Conservation (phyloP, 306 rosid genomes). For the Quercus rubra region DNA sequence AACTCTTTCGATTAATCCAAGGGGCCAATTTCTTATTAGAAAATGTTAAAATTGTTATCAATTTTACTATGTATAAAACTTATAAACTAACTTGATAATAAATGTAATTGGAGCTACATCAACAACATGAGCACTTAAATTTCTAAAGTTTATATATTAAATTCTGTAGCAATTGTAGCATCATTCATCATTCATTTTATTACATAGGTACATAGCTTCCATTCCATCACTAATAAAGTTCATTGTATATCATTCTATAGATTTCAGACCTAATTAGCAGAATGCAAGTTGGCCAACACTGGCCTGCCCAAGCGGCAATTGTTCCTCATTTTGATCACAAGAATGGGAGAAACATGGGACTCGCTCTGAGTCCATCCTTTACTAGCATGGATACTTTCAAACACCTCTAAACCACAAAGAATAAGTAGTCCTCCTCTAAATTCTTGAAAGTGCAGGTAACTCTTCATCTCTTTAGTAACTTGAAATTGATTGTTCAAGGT, state of each 20-base stretch:
- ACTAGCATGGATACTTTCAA: slow-evolving; percentile 32
- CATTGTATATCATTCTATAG: neutral
- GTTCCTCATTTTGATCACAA: slow-evolving; percentile 26
- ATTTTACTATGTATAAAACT: neutral
- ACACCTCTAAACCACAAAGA: slow-evolving; percentile 2
- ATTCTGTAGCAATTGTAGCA: too few relatives aligned
- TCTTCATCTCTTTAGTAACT: neutral
- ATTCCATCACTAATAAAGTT: too few relatives aligned
- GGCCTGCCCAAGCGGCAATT: slow-evolving; percentile 23
- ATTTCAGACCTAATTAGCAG: slow-evolving; percentile 4
- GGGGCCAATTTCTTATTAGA: slow-evolving; percentile 2
- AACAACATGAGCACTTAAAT: too few relatives aligned
- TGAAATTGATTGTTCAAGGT: neutral
- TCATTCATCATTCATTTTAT: too few relatives aligned
- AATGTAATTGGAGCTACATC: too few relatives aligned
- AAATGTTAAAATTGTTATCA: neutral
- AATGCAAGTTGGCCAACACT: slow-evolving; percentile 28
- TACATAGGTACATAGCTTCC: too few relatives aligned
- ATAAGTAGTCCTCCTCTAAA: slow-evolving; percentile 2
- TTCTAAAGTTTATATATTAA: too few relatives aligned
- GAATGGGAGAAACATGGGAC: slow-evolving; percentile 39
- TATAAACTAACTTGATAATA: too few relatives aligned
- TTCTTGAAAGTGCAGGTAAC: slow-evolving; percentile 25
- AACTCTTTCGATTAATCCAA: slow-evolving; percentile 12
- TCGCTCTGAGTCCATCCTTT: slow-evolving; percentile 19